Evolutionary conservation across 108 stramenopile genomes (phyloP).

Genomic region (Skeletonema marinoi): DNA sequence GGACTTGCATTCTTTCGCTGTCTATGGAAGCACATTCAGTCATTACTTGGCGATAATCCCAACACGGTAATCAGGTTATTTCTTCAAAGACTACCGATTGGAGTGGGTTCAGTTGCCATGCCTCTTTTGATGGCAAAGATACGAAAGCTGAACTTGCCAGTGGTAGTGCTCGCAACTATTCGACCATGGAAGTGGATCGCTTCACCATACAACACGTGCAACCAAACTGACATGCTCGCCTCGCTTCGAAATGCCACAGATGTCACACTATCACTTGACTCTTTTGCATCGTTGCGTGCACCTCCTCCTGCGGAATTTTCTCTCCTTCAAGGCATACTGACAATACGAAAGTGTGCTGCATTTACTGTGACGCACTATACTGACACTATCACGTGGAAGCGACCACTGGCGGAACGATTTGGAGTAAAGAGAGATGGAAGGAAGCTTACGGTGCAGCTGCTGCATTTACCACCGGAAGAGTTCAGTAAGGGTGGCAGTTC

Average conservation of each 20-base stretch:
- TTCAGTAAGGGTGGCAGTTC: constrained; percentile 39
- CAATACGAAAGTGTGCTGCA: constrained; percentile 65
- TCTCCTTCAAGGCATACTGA: constrained; percentile 72
- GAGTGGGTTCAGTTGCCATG: constrained; percentile 51
- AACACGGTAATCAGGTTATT: constrained; percentile 66
- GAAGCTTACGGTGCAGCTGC: constrained; percentile 73
- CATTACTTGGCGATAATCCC: constrained; percentile 7
- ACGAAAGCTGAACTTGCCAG: constrained; percentile 61
- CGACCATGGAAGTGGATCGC: constrained; percentile 58
- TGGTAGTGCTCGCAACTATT: constrained; percentile 64
- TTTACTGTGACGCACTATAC: constrained; percentile 61
- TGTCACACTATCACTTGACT: constrained; percentile 34
- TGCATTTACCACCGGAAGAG: constrained; percentile 89
- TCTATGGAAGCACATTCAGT: constrained; percentile 44
- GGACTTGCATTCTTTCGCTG: constrained; percentile 38
- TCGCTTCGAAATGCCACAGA: constrained; percentile 39
- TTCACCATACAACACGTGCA: constrained; percentile 4
- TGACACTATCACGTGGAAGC: constrained; percentile 62
- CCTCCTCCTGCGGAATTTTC: constrained; percentile 86
- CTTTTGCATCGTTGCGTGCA: constrained; percentile 43
- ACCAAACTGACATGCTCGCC: constrained; percentile 31
- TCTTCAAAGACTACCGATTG: constrained; percentile 55
- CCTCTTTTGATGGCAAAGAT: constrained; percentile 73
- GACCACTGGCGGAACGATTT: constrained; percentile 66
- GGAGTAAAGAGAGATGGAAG: constrained; percentile 86